These are phyloP conservation scores for Linderina pennispora DNA, from an alignment of 192 early-diverging fungal species.

Conservation along the genomic window DNA sequence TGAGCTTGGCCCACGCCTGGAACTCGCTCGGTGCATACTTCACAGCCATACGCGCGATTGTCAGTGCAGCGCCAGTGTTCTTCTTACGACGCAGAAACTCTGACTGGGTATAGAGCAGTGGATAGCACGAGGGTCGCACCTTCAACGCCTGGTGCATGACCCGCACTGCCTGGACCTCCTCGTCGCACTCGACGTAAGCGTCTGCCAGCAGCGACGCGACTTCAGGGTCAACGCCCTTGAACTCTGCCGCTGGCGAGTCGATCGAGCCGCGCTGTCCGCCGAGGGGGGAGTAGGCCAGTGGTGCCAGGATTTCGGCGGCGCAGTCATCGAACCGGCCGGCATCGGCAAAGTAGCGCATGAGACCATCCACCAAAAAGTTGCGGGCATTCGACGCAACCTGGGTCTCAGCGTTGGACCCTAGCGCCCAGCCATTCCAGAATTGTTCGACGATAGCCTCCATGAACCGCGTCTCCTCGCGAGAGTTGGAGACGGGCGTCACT, in stretches of 20 bases:
- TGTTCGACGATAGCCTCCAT: slow-evolving; percentile 75
- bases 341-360: slow-evolving; percentile 86
- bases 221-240: slow-evolving; percentile 67
- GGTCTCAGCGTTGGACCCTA: slow-evolving; percentile 90
- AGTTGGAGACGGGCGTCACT: slow-evolving; percentile 76
- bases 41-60: slow-evolving; percentile 88
- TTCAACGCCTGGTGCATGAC: slow-evolving; percentile 81
- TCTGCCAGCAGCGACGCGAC: slow-evolving; percentile 83
- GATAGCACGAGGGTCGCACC: slow-evolving; percentile 65
- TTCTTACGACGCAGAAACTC: slow-evolving; percentile 83
- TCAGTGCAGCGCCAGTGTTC: slow-evolving; percentile 68
- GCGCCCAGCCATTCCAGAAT: slow-evolving; percentile 91
- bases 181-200: slow-evolving; percentile 73
- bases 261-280: slow-evolving; percentile 13
- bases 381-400: slow-evolving; percentile 87
- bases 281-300: slow-evolving; percentile 37
- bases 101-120: slow-evolving; percentile 82
- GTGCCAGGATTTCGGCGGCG: slow-evolving; percentile 78
- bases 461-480: slow-evolving; percentile 69
- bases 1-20: slow-evolving; percentile 91
- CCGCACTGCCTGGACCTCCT: slow-evolving; percentile 90
- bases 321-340: slow-evolving; percentile 69
- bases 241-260: slow-evolving; percentile 23
- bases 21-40: slow-evolving; percentile 94
- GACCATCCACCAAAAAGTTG: slow-evolving; percentile 84